A percentile compares a stretch with the other conserved stretches of the same genome.
Conservation (phyloP, 495 filamentous ascomycete species). For the Amniculicola lignicola region DNA sequence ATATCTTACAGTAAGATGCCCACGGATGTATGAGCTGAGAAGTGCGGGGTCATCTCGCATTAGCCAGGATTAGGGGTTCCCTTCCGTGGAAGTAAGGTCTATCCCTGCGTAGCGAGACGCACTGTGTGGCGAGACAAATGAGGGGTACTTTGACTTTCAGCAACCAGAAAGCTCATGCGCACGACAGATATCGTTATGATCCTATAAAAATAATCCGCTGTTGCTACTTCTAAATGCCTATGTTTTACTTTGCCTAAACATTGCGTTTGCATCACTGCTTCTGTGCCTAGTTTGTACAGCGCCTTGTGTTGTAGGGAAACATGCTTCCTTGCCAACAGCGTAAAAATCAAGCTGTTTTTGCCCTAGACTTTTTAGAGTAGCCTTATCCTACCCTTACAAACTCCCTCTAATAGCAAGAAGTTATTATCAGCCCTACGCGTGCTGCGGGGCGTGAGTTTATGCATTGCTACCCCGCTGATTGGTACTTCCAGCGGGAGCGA, state of each 20-base stretch:
- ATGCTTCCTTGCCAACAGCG: not conserved
- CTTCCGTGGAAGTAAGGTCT: no score
- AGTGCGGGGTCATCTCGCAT: constrained; percentile 1
- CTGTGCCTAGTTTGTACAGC: not conserved
- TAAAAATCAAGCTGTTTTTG: not conserved
- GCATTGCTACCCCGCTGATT: not conserved
- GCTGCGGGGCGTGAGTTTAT: not conserved
- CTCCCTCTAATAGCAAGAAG: not conserved
- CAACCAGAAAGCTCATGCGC: not conserved
- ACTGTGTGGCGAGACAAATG: constrained; percentile 1
- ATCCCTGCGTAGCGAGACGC: not conserved
- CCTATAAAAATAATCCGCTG: not conserved
- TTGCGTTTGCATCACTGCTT: not conserved
- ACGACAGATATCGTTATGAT: not conserved
- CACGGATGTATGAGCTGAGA: not conserved
- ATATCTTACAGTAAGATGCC: not conserved
- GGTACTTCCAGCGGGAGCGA: not conserved
- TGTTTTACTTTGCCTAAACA: not conserved
- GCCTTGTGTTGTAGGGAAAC: not conserved
- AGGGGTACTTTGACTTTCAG: constrained; percentile 4
- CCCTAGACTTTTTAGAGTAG: not conserved
- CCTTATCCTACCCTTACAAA: not conserved
- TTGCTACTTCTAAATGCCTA: not conserved
- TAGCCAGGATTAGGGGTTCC: no score
- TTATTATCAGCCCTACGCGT: not conserved